Conservation (phyloP, 1,284 basidiomycete species). For the Ganoderma lucidum region DNA sequence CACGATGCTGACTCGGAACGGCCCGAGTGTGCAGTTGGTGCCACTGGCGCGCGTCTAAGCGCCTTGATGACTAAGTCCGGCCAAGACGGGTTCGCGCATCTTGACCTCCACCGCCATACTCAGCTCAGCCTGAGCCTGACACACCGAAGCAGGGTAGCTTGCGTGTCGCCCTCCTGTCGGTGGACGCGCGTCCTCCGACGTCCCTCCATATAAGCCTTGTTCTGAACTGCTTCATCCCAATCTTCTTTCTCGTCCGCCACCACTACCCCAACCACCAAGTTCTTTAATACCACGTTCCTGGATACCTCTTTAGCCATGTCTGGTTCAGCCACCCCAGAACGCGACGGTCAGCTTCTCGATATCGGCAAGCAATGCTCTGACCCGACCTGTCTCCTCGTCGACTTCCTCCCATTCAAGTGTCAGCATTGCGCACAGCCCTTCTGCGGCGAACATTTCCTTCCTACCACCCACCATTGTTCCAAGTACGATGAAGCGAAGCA, state of each 20-base stretch:
- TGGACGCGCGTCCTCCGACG: conserved; percentile 36
- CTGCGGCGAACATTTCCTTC: conserved; percentile 80
- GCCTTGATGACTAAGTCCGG: conserved; percentile 15
- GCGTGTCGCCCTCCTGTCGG: conserved; percentile 22
- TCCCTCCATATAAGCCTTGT: conserved; percentile 17
- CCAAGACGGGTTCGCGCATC: conserved; percentile 3
- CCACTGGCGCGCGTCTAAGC: neutral
- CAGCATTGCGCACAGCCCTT: conserved; percentile 72
- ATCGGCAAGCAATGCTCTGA: conserved; percentile 79
- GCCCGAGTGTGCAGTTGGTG: neutral
- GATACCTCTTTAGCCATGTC: conserved; percentile 39
- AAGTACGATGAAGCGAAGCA: conserved; percentile 74
- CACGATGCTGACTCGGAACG: neutral
- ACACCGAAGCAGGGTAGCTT: neutral
- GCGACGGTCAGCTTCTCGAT: conserved; percentile 62
- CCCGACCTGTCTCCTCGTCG: conserved; percentile 68
- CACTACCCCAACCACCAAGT: neutral
- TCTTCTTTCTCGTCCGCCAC: neutral
- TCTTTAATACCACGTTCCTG: neutral
- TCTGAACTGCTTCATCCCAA: conserved; percentile 5
- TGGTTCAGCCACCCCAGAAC: conserved; percentile 43
- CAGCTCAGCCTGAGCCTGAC: conserved; percentile 24
- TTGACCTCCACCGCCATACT: conserved; percentile 8
- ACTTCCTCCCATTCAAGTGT: conserved; percentile 86
- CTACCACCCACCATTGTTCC: conserved; percentile 67